These are phyloP conservation scores for Flaveria bidentis DNA, from an alignment of 129 eudicot species.

Conservation along the genomic window DNA sequence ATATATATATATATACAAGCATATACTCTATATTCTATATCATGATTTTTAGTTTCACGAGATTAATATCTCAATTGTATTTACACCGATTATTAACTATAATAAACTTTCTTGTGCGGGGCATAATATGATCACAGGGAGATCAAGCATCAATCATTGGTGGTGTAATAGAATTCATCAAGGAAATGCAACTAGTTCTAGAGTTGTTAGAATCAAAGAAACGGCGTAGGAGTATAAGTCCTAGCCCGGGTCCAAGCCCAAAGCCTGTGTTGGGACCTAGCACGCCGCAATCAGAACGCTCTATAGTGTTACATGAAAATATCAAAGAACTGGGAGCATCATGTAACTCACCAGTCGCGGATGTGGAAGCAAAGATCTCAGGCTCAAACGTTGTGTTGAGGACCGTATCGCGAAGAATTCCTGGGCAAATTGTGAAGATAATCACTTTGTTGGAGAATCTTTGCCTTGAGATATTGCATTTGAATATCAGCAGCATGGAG, in stretches of 20 bases:
- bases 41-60: neutral
- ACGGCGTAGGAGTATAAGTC: conserved; percentile 83
- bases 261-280: conserved; percentile 53
- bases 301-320: conserved; percentile 42
- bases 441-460: conserved; percentile 66
- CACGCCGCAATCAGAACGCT: conserved; percentile 49
- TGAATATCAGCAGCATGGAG: conserved; percentile 97
- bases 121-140: conserved; percentile 48
- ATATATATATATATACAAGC: neutral
- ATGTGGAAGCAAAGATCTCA: conserved; percentile 88
- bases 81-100: neutral
- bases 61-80: neutral
- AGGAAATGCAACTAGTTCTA: conserved; percentile 87
- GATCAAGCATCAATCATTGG: conserved; percentile 99
- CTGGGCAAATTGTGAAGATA: conserved; percentile 85
- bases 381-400: conserved; percentile 83
- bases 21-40: neutral
- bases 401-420: conserved; percentile 72
- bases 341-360: conserved; percentile 85
- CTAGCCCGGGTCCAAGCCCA: conserved; percentile 72
- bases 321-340: conserved; percentile 79
- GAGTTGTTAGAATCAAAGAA: conserved; percentile 89
- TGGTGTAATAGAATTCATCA: conserved; percentile 93
- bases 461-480: conserved; percentile 80
- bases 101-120: neutral